Base-by-base conservation (phyloP, 345 rosid species). In the Hevea brasiliensis region DNA sequence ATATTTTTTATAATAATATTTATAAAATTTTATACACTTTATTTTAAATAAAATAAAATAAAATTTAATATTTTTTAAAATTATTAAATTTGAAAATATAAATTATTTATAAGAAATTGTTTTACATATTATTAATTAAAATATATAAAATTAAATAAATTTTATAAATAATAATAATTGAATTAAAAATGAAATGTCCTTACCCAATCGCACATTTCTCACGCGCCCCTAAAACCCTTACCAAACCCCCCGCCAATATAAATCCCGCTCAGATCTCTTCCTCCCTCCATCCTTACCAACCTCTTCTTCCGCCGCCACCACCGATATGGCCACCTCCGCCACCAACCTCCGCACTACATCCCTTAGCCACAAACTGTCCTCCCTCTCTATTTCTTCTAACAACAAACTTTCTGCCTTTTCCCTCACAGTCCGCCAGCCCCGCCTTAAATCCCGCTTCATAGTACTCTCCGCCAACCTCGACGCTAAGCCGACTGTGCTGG, bases 401-500 rank as follows among this genome's bases (percentile, higher is more conserved):
- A 50, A 50, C 51, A 72, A 61, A 10, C 32, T 61, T 6, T 37
- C 71, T 0, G 15, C 65, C 17, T 42, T 65, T 24, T 65, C 64
- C 8, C 10, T 73, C 56, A 1, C 58, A 1, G 13, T 37, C 14
- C 65, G 65, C 14, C 26, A 47, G 0, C 8, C 51, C 23, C 72
- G 71, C 66, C 67, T 57, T 3, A 67, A 58, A 6, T n/a, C 37
- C 12, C 72, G 77, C 20, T 74, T 74, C 72, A 21, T 67, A 8
- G 77, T 74, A 3, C 66, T 66, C n/a, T 32, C 77, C 26, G 26
- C 70, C 15, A 59, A 72, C 2, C 55, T 61, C 24, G 73, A 61
- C 55, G 61, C 68, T 0, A 76, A 76, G 44, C 79, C 79, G 11
- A 76, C 79, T 20, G 70, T 76, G 3, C 35, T 76, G 3, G 79